Percentiles rank a stretch among this genome's conserved stretches.
phyloP scores from a whole-genome alignment of 1,284 basidiomycete species.

The Kalmanozyma brasiliensis region DNA sequence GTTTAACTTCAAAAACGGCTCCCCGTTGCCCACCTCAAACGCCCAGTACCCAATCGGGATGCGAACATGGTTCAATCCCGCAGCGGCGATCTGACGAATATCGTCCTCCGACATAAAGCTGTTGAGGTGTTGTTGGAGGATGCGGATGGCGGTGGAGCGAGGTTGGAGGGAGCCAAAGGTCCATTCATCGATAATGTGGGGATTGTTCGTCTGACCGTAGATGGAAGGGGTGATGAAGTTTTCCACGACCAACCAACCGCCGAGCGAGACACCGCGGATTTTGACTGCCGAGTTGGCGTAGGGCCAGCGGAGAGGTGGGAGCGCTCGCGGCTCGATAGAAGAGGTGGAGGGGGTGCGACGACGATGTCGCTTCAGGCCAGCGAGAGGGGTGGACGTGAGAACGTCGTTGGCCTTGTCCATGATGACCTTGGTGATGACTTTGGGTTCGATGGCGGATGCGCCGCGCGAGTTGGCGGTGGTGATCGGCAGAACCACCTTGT shows the following conservation, averaged over 20 bases:
- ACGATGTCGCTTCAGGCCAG: conserved; percentile 17
- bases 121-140: conserved; percentile 75
- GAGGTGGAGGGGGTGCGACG: not conserved
- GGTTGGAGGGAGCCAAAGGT: conserved; percentile 79
- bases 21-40: conserved; percentile 80
- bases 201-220: conserved; percentile 71
- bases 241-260: conserved; percentile 65
- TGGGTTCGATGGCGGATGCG: conserved; percentile 20
- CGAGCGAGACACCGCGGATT: conserved; percentile 61
- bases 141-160: conserved; percentile 65
- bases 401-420: conserved; percentile 16
- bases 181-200: conserved; percentile 78
- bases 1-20: conserved; percentile 86
- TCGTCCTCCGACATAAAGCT: conserved; percentile 83
- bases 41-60: conserved; percentile 94
- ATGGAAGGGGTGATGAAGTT: conserved; percentile 60
- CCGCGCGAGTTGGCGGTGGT: conserved; percentile 44
- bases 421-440: conserved; percentile 20
- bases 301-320: conserved; percentile 36
- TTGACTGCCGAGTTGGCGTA: conserved; percentile 37
- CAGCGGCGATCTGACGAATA: conserved; percentile 73
- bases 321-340: conserved; percentile 7
- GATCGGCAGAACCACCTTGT: conserved; percentile 17
- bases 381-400: conserved; percentile 16
- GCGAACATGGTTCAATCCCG: conserved; percentile 76